Evolutionary conservation across 1,139 yeast genomes (phyloP), one percentile per base, ranked within the genome.

Genomic region (Yamadazyma dendronema): DNA sequence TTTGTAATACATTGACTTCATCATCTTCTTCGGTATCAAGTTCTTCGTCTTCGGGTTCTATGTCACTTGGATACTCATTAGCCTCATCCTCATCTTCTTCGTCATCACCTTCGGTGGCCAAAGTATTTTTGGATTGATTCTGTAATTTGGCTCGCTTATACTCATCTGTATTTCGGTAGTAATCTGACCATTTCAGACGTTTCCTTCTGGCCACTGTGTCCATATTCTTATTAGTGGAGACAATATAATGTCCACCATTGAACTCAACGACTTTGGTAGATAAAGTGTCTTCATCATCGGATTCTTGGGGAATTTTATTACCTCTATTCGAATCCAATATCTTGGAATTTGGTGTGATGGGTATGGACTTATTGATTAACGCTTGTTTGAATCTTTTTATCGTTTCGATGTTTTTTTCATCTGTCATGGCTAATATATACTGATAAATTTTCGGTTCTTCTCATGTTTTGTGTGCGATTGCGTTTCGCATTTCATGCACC

Each of bases 311-410:
- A 27, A 66, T 48, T 43, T 69, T 69, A 37, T 53, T 53, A 8
- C 74, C 75, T 36, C 75, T 50, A 49, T 67, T 71, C 28, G 60
- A 50, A 23, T 44, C 47, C 23, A 59, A 47, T n/a, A 54, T 48
- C 29, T 31, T 43, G 2, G 44, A 13, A 24, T 41, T 42, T 4
- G 45, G 33, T 17, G 39, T 36, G 12, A 37, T 36, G 3, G 50
- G 41, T 11, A 47, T 19, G 28, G 43, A n/a, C 31, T 34, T 33
- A 37, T 39, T 37, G 36, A 60, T 48, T 15, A 68, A 51, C 12
- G 74, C 65, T 49, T 64, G 63, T 47, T 68, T 70, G 52, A 71
- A 68, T 29, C 60, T 57, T 4, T 63, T 50, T 30, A 71, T 68
- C 16, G 66, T 60, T 28, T 68, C 74, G 27, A 70, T 52, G 10